Evolutionary conservation across 164 flowering plant genomes (phyloP), one percentile per base, ranked within the genome.

Genomic region (Macadamia integrifolia): DNA sequence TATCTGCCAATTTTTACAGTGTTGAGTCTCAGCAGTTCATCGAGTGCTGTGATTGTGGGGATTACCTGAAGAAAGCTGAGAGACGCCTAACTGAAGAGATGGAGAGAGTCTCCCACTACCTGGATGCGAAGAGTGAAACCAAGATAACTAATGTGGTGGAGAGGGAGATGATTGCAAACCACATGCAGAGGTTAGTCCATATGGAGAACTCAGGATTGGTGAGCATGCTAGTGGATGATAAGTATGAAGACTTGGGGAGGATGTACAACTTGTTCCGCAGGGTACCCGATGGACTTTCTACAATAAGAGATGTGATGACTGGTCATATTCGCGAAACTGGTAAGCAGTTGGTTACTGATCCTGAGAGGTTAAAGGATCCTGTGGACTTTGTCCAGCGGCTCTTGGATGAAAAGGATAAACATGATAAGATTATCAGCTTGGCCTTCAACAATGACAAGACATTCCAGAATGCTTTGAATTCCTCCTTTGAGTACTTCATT

Each of bases 191-290:
- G 67, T 70, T 93, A 49, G 96, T 93, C 28, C 91, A 91, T 74
- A 91, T 93, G 98, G 98, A 93, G 72, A 91, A 89, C 66, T 93
- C 97, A 3, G 98, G 98, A 29, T 63, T 93, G 67, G 94, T 93
- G 29, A 86, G 79, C 74, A 93, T 93, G 98, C 89, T 93, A 62
- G 78, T 87, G 64, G 88, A 93, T 80, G 96, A 93, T 69, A 89
- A 84, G 68, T 89, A 88, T 76, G 98, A 89, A 53, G 97, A 93
- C 66, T 71, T 93, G 78, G 84, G 86, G 64, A 82, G 97, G 69
- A 93, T 86, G 90, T 91, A 93, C 72, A 85, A 66, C 66, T 78
- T 94, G 71, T 90, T 94, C 56, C 87, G 87, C 32, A 82, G 96
- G 55, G 96, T 93, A 15, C 76, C 88, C 3, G 76, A 83, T 77